Conservation (phyloP, 2,329 filamentous ascomycete species). For the Aaosphaeria pasadenensis region DNA sequence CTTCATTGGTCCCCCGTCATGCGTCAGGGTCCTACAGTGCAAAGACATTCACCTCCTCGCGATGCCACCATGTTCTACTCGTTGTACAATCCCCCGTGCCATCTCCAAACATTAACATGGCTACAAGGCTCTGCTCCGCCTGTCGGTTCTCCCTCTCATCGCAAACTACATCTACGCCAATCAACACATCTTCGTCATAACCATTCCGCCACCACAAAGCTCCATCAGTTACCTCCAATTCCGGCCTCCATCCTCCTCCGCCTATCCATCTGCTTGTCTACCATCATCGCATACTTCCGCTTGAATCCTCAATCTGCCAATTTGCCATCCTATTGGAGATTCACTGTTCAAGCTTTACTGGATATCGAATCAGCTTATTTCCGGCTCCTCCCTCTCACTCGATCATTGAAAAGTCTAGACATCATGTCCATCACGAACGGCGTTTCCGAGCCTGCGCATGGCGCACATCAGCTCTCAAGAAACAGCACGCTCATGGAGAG, state of each 20-base stretch:
- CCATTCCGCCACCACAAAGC: too few species aligned
- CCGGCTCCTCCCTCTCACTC: too few species aligned
- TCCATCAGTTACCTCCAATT: too few species aligned
- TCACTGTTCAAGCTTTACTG: too few species aligned
- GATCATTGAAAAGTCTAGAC: too few species aligned
- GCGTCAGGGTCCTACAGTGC: background rate
- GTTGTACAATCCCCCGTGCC: background rate
- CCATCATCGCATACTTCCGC: background rate
- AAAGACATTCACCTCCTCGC: background rate
- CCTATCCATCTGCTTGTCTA: background rate
- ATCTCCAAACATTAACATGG: constrained; percentile 1
- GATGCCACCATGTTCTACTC: background rate
- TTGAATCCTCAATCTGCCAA: background rate
- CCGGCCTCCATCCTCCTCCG: background rate
- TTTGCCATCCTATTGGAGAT: background rate
- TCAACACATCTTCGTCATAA: too few species aligned
- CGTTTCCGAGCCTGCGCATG: constrained; percentile 1
- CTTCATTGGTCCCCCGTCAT: too few species aligned
- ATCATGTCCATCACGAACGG: constrained; percentile 8
- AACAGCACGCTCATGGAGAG: background rate
- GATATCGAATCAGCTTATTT: too few species aligned
- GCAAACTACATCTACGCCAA: too few species aligned
- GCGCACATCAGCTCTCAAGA: background rate
- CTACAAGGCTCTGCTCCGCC: constrained; percentile 7
- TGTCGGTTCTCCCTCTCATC: background rate